Base-by-base conservation (phyloP, 169 alveolate genomes). In the Plasmodium falciparum region DNA sequence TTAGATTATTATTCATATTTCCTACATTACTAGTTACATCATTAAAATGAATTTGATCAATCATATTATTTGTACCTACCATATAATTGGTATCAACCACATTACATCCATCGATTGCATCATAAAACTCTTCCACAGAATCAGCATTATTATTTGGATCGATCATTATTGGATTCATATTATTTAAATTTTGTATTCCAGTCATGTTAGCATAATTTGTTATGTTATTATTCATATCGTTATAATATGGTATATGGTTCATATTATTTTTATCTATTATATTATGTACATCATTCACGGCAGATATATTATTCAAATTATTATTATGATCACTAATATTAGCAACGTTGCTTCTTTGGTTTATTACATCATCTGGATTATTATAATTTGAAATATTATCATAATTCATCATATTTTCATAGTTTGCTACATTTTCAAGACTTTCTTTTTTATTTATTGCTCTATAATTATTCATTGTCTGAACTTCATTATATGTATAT, bases 131-230 rank as follows among this genome's bases (percentile, higher is more conserved):
- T 54, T 54, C 20, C 0, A 54, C 62, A 54, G 6, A 11, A 54
- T 17, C 62, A n/a, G 20, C 12, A 54, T 17, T 17, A 5, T 39
- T 39, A 39, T 39, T 39, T 39, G 7, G 47, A 39, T 17, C 62
- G 11, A 54, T 54, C 20, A 54, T 54, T 54, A 54, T 54, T 54
- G 62, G 20, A 20, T 59, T 59, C 12, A 59, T 59, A 59, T 59
- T 59, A 59, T 59, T 59, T 59, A 15, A 3, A 59, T 59, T 59
- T 15, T 20, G n/a, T 26, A 59, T 17, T 1, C 2, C 29, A 59
- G 20, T 59, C 0, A 59, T 20, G 22, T 59, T 59, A 59, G 15
- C 8, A 9, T 15, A 15, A 59, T 20, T 59, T 9, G n/a, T 59
- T 15, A 59, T 1, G 11, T 20, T 20, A 20, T 59, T 15, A 20